These are phyloP conservation scores for Lagerstroemia speciosa DNA, from an alignment of 345 rosid genomes.

Conservation along the genomic window DNA sequence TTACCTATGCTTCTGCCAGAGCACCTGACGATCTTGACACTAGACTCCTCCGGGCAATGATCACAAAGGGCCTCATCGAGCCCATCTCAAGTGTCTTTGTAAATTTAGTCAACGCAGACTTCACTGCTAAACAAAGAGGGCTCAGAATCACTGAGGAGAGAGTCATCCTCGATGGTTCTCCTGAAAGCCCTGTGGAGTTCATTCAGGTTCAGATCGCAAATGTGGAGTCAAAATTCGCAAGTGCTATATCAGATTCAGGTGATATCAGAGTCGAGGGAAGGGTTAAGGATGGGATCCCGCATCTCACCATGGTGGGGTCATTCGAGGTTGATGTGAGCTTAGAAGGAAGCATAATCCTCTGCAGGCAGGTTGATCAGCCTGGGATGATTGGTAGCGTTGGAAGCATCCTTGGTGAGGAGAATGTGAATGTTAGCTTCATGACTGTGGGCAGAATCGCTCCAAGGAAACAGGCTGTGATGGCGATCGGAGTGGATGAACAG, in stretches of 20 bases:
- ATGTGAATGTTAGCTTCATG: conserved; percentile 78
- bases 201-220: conserved; percentile 69
- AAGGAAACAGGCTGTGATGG: conserved; percentile 74
- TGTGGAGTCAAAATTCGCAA: conserved; percentile 65
- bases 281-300: conserved; percentile 71
- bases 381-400: conserved; percentile 78
- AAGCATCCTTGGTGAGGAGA: conserved; percentile 61
- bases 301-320: conserved; percentile 69
- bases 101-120: conserved; percentile 75
- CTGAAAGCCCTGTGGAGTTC: conserved; percentile 57
- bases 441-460: conserved; percentile 86
- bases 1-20: conserved; percentile 67
- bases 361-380: conserved; percentile 81
- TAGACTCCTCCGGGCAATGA: conserved; percentile 75
- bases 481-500: conserved; percentile 69
- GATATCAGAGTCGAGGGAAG: conserved; percentile 68
- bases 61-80: conserved; percentile 65
- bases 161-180: conserved; percentile 47
- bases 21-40: conserved; percentile 83
- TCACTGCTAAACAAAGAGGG: conserved; percentile 75
- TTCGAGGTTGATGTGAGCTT: conserved; percentile 73
- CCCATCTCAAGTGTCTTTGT: conserved; percentile 65
- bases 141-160: conserved; percentile 68
- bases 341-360: conserved; percentile 70
- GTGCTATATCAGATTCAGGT: conserved; percentile 65